Conservation (phyloP, 768 basidiomycete species). For the Suillus alpinus region DNA sequence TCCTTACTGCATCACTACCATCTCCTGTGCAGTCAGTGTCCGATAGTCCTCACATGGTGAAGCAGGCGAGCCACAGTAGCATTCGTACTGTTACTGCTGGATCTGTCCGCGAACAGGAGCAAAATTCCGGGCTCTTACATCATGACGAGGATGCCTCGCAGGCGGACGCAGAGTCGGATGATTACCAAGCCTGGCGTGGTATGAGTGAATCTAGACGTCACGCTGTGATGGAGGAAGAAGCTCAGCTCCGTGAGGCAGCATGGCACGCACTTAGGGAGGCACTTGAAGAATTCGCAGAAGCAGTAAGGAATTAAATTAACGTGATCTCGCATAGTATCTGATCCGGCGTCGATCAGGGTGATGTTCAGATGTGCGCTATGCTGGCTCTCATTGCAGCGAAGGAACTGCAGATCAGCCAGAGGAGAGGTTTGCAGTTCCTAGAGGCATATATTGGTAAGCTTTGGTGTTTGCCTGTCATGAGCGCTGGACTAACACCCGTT, state of each 20-base stretch:
- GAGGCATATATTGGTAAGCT: constrained; percentile 72
- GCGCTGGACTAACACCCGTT: not conserved
- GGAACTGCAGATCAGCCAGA: constrained; percentile 50
- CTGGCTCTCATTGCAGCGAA: constrained; percentile 57
- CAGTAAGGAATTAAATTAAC: constrained; percentile 37
- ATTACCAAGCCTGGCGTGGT: constrained; percentile 21
- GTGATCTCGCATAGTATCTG: constrained; percentile 1
- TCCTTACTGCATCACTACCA: constrained; percentile 43
- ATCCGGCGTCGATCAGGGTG: constrained; percentile 48
- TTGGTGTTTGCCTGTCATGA: not conserved
- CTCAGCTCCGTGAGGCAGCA: constrained; percentile 47
- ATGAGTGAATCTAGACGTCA: constrained; percentile 22
- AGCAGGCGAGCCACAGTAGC: constrained; percentile 62
- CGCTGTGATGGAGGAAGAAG: constrained; percentile 46
- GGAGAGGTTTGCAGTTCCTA: constrained; percentile 50
- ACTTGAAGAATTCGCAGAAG: constrained; percentile 60
- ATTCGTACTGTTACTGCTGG: constrained; percentile 67
- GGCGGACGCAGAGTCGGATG: constrained; percentile 21
- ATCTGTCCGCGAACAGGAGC: constrained; percentile 41
- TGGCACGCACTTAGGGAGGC: constrained; percentile 55
- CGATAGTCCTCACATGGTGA: constrained; percentile 22
- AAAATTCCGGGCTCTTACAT: constrained; percentile 17
- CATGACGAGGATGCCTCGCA: constrained; percentile 25
- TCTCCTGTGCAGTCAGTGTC: not conserved
- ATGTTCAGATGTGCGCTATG: constrained; percentile 79